These are phyloP conservation scores for Penicillium sp. DNA, from an alignment of 2,329 filamentous ascomycete species.

Conservation along the genomic window DNA sequence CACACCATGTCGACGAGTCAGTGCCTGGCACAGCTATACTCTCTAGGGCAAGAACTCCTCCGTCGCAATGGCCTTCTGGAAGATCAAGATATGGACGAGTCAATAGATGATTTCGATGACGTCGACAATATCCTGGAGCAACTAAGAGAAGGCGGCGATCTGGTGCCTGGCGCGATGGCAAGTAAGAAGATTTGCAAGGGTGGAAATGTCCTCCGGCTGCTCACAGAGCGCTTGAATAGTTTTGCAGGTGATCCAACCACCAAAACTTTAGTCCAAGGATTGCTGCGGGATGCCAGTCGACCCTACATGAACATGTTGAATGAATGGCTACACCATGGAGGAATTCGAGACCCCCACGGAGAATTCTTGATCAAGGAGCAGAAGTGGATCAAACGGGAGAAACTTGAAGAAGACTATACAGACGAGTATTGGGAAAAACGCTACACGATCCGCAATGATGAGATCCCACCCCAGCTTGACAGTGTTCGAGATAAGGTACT, in stretches of 20 bases:
- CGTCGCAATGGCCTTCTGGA: slow-evolving; percentile 86
- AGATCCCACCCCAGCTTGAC: slow-evolving; percentile 91
- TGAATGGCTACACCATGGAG: slow-evolving; percentile 95
- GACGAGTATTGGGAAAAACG: slow-evolving; percentile 99
- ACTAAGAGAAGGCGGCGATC: slow-evolving; percentile 79
- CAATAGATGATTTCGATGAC: slow-evolving; percentile 74
- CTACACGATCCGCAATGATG: slow-evolving; percentile 88
- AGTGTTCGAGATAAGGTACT: slow-evolving; percentile 91
- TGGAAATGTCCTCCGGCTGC: slow-evolving; percentile 85
- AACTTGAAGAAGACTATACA: slow-evolving; percentile 92
- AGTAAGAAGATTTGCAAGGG: slow-evolving; percentile 94
- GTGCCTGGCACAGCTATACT: slow-evolving; percentile 88
- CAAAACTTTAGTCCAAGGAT: slow-evolving; percentile 72
- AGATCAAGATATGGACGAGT: slow-evolving; percentile 62
- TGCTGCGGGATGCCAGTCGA: slow-evolving; percentile 82
- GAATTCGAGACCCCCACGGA: slow-evolving; percentile 87
- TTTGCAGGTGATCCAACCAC: slow-evolving; percentile 95
- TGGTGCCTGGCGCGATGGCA: slow-evolving; percentile 73
- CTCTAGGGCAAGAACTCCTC: slow-evolving; percentile 80
- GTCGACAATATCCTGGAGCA: slow-evolving; percentile 92
- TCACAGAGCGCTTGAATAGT: slow-evolving; percentile 79
- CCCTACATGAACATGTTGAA: slow-evolving; percentile 99
- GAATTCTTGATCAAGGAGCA: slow-evolving; percentile 96
- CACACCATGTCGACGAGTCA: slow-evolving; percentile 88
- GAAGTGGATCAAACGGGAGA: slow-evolving; percentile 87